Percentiles rank a stretch among this genome's conserved stretches.
phyloP scores from a whole-genome alignment of 352 stramenopile genomes.

The Phytopythium delawarense region DNA sequence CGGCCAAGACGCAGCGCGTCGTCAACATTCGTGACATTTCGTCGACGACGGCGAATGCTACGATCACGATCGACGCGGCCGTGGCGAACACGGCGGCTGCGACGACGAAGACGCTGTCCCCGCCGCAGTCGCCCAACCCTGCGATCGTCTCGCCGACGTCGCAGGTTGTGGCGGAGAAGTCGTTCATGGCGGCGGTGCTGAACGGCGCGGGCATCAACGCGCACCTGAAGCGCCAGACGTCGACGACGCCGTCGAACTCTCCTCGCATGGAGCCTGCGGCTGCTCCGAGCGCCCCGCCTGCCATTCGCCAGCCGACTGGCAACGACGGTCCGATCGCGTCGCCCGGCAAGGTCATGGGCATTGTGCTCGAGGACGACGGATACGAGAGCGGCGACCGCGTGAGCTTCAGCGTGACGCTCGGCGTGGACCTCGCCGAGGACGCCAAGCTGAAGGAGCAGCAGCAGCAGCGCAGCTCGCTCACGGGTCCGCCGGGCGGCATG shows the following conservation, averaged over 20 bases:
- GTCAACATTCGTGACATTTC: slow-evolving; percentile 75
- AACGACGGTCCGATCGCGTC: slow-evolving; percentile 65
- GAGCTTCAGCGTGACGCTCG: slow-evolving; percentile 83
- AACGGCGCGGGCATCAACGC: slow-evolving; percentile 22
- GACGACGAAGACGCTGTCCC: neutral
- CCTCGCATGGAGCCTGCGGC: neutral
- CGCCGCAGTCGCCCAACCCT: slow-evolving; percentile 13
- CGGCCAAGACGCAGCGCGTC: slow-evolving; percentile 61
- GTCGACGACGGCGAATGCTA: slow-evolving; percentile 9
- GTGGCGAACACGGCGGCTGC: slow-evolving; percentile 7
- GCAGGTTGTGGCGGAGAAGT: slow-evolving; percentile 28
- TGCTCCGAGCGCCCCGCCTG: slow-evolving; percentile 16
- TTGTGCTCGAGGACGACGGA: slow-evolving; percentile 52
- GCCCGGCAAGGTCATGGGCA: slow-evolving; percentile 78
- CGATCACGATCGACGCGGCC: slow-evolving; percentile 4
- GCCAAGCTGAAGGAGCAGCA: slow-evolving; percentile 52
- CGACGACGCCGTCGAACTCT: slow-evolving; percentile 9
- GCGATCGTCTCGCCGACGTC: slow-evolving; percentile 24
- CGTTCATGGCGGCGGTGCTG: slow-evolving; percentile 50
- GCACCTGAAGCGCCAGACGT: slow-evolving; percentile 18
- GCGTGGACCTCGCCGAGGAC: slow-evolving; percentile 58
- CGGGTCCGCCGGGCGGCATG: slow-evolving; percentile 18
- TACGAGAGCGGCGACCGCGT: slow-evolving; percentile 57
- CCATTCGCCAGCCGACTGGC: slow-evolving; percentile 71
- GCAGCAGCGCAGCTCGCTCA: slow-evolving; percentile 47